These are phyloP conservation scores for Zopfochytrium polystomum DNA, from an alignment of 371 early-diverging fungal species.

Conservation along the genomic window DNA sequence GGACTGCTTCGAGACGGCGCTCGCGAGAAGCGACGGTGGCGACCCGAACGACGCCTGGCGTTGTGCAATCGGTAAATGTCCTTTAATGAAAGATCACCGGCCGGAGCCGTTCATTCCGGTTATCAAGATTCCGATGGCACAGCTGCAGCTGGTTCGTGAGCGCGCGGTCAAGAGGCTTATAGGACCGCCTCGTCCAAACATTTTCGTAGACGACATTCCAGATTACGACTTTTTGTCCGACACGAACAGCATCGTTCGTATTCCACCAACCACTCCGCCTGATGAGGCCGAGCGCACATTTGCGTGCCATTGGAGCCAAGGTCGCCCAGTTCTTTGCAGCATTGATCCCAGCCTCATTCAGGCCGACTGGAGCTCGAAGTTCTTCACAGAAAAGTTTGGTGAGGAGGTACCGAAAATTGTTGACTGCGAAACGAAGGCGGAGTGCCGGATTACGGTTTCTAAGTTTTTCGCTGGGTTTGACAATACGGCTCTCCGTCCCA, in stretches of 20 bases:
- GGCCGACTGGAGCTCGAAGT: conserved; percentile 44
- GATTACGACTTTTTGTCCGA: neutral
- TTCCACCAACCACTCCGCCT: conserved; percentile 10
- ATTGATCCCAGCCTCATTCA: conserved; percentile 24
- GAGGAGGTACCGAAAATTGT: conserved; percentile 38
- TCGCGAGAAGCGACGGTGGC: no score
- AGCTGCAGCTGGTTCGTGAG: conserved; percentile 1
- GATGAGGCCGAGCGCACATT: conserved; percentile 33
- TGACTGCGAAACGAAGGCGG: conserved; percentile 39
- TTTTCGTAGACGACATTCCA: conserved; percentile 23
- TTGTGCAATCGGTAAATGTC: no score
- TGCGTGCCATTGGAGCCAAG: conserved; percentile 40
- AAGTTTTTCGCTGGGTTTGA: conserved; percentile 50
- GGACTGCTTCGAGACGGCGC: conserved; percentile 43
- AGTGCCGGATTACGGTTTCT: conserved; percentile 22
- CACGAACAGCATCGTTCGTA: conserved; percentile 9
- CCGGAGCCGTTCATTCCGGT: neutral
- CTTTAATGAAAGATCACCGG: no score
- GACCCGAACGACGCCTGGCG: no score
- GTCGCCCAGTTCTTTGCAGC: conserved; percentile 43
- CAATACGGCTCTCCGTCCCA: conserved; percentile 6
- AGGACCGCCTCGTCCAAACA: conserved; percentile 16
- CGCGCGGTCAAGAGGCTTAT: neutral
- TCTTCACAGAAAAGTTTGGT: conserved; percentile 41
- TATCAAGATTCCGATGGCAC: neutral